These are phyloP conservation scores for Pichia sp. DNA, from an alignment of 1,139 yeast species.

Conservation along the genomic window DNA sequence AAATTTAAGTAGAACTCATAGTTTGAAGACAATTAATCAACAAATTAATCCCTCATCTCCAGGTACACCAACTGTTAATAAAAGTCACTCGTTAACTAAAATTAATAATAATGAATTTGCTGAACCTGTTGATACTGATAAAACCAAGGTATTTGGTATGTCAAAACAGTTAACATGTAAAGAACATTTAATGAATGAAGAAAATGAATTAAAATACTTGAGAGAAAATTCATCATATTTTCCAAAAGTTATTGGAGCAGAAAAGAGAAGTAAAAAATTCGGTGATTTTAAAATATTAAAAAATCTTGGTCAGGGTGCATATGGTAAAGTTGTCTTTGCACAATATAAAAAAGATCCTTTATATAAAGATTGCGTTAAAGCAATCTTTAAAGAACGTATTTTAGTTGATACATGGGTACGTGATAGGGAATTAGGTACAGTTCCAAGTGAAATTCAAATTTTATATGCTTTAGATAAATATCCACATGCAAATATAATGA, in stretches of 20 bases:
- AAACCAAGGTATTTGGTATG: conserved; percentile 2
- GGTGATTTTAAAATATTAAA: conserved; percentile 64
- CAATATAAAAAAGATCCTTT: conserved; percentile 55
- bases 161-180: conserved; percentile 6
- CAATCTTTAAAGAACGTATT: conserved; percentile 86
- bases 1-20: conserved; percentile 26
- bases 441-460: conserved; percentile 90
- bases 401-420: conserved; percentile 96
- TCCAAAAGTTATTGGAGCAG: conserved; percentile 54
- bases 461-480: conserved; percentile 69
- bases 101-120: neutral
- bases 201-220: conserved; percentile 30
- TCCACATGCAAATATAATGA: conserved; percentile 83
- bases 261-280: conserved; percentile 60
- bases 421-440: conserved; percentile 82
- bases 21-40: conserved; percentile 32
- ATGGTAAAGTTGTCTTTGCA: conserved; percentile 84
- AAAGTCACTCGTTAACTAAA: conserved; percentile 1
- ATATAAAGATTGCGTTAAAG: conserved; percentile 72
- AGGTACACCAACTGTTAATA: conserved; percentile 4
- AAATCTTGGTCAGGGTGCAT: conserved; percentile 93
- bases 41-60: conserved; percentile 7
- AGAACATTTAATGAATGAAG: conserved; percentile 26
- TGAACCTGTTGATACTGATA: neutral
- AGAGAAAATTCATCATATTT: conserved; percentile 31